Evolutionary conservation across 129 eudicot genomes (phyloP).

Genomic region (Erigeron canadensis): DNA sequence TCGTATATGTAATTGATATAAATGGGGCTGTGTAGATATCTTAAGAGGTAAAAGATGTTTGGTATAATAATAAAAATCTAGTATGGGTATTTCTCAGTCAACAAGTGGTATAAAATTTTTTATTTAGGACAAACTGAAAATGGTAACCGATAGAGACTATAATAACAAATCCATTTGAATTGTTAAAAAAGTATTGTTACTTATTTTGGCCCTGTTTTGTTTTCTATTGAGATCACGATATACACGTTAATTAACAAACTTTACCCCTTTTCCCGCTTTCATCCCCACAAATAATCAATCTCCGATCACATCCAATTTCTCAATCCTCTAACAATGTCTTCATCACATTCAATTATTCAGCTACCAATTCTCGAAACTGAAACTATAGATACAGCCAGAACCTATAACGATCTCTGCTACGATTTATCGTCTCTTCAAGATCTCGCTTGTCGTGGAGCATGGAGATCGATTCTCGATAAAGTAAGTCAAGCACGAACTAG

Average conservation of each 20-base stretch:
- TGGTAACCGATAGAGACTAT: no score
- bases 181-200: no score
- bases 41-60: no score
- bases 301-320: background rate
- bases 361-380: conserved; percentile 8
- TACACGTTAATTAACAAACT: conserved; percentile 4
- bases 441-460: conserved; percentile 81
- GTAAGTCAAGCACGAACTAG: conserved; percentile 58
- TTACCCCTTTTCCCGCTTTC: conserved; percentile 4
- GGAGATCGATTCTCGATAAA: conserved; percentile 77
- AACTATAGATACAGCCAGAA: conserved; percentile 18
- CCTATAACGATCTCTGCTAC: conserved; percentile 50
- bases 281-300: background rate
- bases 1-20: no score
- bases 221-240: no score
- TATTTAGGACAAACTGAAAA: no score
- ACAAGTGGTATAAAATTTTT: no score
- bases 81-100: no score
- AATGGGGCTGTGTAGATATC: no score
- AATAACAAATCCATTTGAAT: no score
- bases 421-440: conserved; percentile 72
- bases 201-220: no score
- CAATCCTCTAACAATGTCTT: conserved; percentile 19
- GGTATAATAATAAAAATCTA: no score
- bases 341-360: conserved; percentile 15